Conservation (phyloP, 2,329 filamentous ascomycete genomes). For the Aureobasidium sp. region DNA sequence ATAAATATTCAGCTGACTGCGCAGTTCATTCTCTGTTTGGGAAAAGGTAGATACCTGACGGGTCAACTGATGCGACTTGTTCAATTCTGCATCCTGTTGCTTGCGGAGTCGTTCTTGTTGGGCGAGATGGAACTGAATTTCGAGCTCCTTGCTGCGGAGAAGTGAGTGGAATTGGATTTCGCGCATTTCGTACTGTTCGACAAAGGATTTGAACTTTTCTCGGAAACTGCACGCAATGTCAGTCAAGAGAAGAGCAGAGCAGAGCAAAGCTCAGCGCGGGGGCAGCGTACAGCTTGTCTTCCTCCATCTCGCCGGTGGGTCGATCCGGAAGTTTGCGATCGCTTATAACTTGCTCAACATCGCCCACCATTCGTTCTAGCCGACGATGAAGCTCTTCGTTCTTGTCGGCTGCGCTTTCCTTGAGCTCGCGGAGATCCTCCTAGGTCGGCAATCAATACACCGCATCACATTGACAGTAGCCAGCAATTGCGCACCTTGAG, state of each 20-base stretch:
- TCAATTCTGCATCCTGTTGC: slow-evolving; percentile 70
- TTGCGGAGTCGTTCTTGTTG: slow-evolving; percentile 87
- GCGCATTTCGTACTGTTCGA: slow-evolving; percentile 93
- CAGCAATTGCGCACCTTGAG: slow-evolving; percentile 61
- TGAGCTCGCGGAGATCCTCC: slow-evolving; percentile 79
- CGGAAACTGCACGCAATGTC: slow-evolving; percentile 34
- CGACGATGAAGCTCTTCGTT: slow-evolving; percentile 78
- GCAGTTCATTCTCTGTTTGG: slow-evolving; percentile 86
- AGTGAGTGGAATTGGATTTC: slow-evolving; percentile 90
- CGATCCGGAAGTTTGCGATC: slow-evolving; percentile 75
- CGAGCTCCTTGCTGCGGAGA: slow-evolving; percentile 88
- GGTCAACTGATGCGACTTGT: slow-evolving; percentile 76
- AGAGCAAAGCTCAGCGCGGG: background rate
- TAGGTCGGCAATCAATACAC: slow-evolving; percentile 44
- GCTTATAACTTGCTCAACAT: slow-evolving; percentile 81
- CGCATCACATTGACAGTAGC: slow-evolving; percentile 12
- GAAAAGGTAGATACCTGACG: slow-evolving; percentile 90
- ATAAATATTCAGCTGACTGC: slow-evolving; percentile 95
- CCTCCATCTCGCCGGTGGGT: slow-evolving; percentile 75
- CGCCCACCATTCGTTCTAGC: slow-evolving; percentile 68
- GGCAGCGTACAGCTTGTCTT: slow-evolving; percentile 67
- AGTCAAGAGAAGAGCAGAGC: background rate
- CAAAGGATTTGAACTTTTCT: slow-evolving; percentile 88
- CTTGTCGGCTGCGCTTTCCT: slow-evolving; percentile 76
- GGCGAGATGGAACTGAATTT: slow-evolving; percentile 85